These are phyloP conservation scores for Wickerhamiella australiensis DNA, from an alignment of 805 yeast genomes.

Conservation along the genomic window DNA sequence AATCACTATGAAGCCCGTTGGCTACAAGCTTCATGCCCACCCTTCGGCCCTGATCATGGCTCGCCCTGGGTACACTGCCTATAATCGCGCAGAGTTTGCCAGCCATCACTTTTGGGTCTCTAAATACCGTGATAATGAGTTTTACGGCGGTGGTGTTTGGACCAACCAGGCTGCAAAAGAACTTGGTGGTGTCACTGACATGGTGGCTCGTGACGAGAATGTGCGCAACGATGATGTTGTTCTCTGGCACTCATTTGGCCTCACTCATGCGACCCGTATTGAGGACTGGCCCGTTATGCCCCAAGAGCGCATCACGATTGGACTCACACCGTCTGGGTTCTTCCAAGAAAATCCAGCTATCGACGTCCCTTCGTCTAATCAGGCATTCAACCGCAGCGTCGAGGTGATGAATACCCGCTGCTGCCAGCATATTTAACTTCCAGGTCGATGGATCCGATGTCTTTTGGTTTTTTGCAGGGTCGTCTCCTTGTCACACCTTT, in stretches of 20 bases:
- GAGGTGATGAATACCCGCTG: conserved; percentile 22
- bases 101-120: conserved; percentile 75
- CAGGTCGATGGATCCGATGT: background rate
- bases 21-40: conserved; percentile 61
- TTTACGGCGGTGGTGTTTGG: conserved; percentile 75
- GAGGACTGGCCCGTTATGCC: conserved; percentile 90
- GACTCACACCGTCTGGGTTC: conserved; percentile 59
- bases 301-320: conserved; percentile 57
- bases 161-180: conserved; percentile 71
- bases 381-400: conserved; percentile 54
- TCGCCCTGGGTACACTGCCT: conserved; percentile 48
- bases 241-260: conserved; percentile 70
- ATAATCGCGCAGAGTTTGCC: conserved; percentile 60
- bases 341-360: conserved; percentile 70
- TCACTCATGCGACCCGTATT: conserved; percentile 70
- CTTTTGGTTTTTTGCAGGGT: conserved; percentile 7
- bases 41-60: conserved; percentile 69
- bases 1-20: conserved; percentile 58
- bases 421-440: conserved; percentile 18
- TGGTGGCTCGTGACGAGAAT: conserved; percentile 38
- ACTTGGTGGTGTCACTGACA: conserved; percentile 31
- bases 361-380: conserved; percentile 60
- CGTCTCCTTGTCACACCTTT: conserved; percentile 2
- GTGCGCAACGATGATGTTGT: conserved; percentile 57
- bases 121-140: conserved; percentile 56